phyloP scores from a whole-genome alignment of 306 rosid species.

The Rubus idaeus region DNA sequence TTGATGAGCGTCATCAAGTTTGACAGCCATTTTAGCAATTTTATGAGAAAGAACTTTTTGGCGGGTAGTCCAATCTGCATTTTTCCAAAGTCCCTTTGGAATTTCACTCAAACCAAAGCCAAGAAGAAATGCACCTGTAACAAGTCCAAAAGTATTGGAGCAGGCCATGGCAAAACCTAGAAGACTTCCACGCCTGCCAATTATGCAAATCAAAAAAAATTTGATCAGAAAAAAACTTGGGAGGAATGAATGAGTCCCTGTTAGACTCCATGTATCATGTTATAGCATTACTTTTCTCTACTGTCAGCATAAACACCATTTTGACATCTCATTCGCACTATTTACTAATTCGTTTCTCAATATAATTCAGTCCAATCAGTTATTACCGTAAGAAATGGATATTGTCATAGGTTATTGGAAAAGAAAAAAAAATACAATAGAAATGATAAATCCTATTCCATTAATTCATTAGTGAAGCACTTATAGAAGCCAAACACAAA shows the following conservation, averaged over 20 bases:
- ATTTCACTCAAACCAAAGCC: constrained; percentile 98
- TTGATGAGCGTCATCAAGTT: constrained; percentile 92
- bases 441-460: background rate
- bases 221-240: background rate
- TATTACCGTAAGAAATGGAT: background rate
- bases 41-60: constrained; percentile 95
- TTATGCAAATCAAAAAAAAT: constrained; percentile 3
- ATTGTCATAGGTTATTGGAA: background rate
- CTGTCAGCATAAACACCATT: background rate
- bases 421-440: background rate
- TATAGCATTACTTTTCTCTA: background rate
- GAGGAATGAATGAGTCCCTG: background rate
- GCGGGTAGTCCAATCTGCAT: constrained; percentile 86
- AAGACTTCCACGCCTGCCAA: constrained; percentile 65
- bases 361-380: too few species aligned
- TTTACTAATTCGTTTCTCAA: background rate
- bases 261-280: background rate
- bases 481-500: background rate
- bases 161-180: constrained; percentile 95
- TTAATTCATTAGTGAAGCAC: background rate
- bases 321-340: background rate
- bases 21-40: constrained; percentile 95
- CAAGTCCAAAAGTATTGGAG: constrained; percentile 97
- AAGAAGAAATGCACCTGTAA: constrained; percentile 98
- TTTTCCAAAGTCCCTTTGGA: constrained; percentile 85